phyloP scores from a whole-genome alignment of 23 red algal species.

The Gracilariopsis chorda region DNA sequence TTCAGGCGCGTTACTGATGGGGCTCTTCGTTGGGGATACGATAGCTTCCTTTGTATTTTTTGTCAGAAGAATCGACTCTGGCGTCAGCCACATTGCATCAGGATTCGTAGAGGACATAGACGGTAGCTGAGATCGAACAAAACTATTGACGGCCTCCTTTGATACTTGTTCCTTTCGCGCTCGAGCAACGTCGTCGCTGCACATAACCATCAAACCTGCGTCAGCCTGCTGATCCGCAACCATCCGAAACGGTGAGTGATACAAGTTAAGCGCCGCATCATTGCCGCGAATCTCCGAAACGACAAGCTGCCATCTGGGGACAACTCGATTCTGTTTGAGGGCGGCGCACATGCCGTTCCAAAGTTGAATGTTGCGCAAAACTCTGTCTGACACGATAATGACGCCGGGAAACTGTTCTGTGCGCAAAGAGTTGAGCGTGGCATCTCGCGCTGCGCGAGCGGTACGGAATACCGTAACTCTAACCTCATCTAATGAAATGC shows the following conservation, averaged over 20 bases:
- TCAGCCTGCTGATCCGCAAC: slow-evolving; percentile 7
- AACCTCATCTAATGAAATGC: not conserved
- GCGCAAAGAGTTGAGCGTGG: not conserved
- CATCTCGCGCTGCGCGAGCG: not conserved
- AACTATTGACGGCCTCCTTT: not conserved
- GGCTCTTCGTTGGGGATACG: too few species aligned
- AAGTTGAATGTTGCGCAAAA: not conserved
- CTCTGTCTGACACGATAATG: not conserved
- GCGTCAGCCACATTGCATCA: not conserved
- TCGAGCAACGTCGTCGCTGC: not conserved
- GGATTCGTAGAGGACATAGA: not conserved
- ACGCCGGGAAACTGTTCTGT: not conserved
- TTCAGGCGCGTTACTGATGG: too few species aligned
- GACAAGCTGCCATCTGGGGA: slow-evolving; percentile 15
- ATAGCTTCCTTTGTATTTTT: too few species aligned
- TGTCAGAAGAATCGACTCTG: not conserved
- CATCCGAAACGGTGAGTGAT: slow-evolving; percentile 15
- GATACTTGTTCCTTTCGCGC: not conserved
- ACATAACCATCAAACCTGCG: not conserved
- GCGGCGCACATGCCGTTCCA: not conserved
- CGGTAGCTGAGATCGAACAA: not conserved
- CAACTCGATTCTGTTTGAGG: slow-evolving; percentile 1
- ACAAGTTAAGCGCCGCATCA: not conserved
- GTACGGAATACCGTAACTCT: not conserved
- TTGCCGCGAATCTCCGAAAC: slow-evolving; percentile 4